phyloP scores from a whole-genome alignment of 352 stramenopile species.

The Pythium coloratum region DNA sequence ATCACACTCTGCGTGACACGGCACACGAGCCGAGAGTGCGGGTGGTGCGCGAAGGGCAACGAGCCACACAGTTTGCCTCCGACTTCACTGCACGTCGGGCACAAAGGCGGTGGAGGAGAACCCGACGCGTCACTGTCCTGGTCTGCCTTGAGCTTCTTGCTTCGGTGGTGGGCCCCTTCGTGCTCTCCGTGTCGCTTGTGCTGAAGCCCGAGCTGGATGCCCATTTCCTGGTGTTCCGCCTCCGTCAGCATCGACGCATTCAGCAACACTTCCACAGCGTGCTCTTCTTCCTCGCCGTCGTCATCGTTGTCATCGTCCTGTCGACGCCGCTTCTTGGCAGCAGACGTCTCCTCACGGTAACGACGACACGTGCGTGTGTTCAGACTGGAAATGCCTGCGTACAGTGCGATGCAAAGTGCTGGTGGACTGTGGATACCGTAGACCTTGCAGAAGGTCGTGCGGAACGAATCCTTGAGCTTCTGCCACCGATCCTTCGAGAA shows the following conservation, averaged over 20 bases:
- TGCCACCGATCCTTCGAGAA: conserved; percentile 67
- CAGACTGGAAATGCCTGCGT: conserved; percentile 67
- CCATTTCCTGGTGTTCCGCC: conserved; percentile 2
- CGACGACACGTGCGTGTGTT: conserved; percentile 75
- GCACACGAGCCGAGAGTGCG: conserved; percentile 83
- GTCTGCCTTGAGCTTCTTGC: conserved; percentile 50
- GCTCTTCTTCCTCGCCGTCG: neutral
- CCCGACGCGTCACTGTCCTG: neutral
- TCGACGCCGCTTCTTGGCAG: conserved; percentile 20
- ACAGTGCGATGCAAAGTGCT: conserved; percentile 63
- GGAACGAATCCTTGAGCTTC: conserved; percentile 56
- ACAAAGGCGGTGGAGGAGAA: conserved; percentile 42
- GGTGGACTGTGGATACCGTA: conserved; percentile 70
- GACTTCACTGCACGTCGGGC: conserved; percentile 73
- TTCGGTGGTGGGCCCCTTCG: conserved; percentile 17
- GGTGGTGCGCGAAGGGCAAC: conserved; percentile 77
- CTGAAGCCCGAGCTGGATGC: conserved; percentile 3
- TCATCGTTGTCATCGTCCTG: conserved; percentile 4
- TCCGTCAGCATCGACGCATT: conserved; percentile 9
- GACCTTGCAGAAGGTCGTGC: conserved; percentile 60
- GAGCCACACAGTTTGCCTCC: conserved; percentile 54
- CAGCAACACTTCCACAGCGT: conserved; percentile 7
- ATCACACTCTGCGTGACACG: conserved; percentile 78
- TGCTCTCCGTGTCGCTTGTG: conserved; percentile 24
- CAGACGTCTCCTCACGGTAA: conserved; percentile 39